phyloP scores from a whole-genome alignment of 768 basidiomycete species.

The Boletus edulis region DNA sequence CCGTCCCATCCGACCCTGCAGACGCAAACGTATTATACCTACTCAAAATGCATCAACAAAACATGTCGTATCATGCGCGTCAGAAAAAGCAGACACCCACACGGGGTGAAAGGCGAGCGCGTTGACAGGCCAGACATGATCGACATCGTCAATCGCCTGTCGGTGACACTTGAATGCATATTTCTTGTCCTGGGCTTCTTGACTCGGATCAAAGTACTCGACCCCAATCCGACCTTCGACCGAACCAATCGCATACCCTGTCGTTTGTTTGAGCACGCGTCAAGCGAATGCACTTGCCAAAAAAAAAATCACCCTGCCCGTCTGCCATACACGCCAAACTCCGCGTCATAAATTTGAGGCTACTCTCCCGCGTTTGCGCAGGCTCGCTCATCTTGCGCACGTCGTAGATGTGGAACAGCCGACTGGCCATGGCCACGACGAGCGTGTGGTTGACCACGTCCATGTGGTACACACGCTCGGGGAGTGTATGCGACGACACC shows the following conservation, averaged over 20 bases:
- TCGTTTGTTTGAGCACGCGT: no score
- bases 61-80: no score
- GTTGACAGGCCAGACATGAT: conserved; percentile 97
- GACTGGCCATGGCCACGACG: conserved; percentile 91
- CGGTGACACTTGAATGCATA: conserved; percentile 96
- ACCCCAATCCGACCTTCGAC: conserved; percentile 97
- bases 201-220: conserved; percentile 89
- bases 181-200: conserved; percentile 70
- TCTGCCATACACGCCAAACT: conserved; percentile 90
- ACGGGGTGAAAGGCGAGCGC: conserved; percentile 91
- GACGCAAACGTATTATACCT: conserved; percentile 95
- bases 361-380: conserved; percentile 83
- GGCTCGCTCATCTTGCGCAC: conserved; percentile 74
- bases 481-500: conserved; percentile 59
- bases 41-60: background rate
- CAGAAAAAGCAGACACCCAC: conserved; percentile 37
- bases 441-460: conserved; percentile 76
- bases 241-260: conserved; percentile 86
- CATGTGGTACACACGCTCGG: conserved; percentile 84
- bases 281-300: no score
- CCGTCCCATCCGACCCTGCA: conserved; percentile 90
- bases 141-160: conserved; percentile 83
- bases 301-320: conserved; percentile 65
- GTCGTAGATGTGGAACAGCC: conserved; percentile 88
- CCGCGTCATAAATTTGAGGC: conserved; percentile 92